Base-by-base conservation (phyloP, 2,329 filamentous ascomycete genomes). In the Neofusicoccum cordaticola region DNA sequence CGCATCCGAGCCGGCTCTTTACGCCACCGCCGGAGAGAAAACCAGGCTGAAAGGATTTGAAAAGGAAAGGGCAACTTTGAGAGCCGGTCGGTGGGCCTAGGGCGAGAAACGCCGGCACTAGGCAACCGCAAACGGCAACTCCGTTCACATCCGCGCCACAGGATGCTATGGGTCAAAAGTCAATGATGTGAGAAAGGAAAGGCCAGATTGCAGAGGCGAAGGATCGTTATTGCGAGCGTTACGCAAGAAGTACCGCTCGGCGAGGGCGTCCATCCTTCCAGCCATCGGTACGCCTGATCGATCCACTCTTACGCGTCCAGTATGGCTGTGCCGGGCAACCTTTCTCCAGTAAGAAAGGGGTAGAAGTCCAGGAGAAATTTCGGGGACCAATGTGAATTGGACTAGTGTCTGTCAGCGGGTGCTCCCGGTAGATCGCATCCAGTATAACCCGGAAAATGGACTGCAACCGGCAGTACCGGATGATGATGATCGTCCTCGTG, bases 401-500 rank as follows among this genome's bases (percentile, higher is more conserved):
- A 37, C n/a, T 37, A 4, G 19, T 17, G 39, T 15, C 11, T 58
- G 56, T 60, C 56, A 60, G 31, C 56, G 56, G 56, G 56, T 37
- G 56, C 56, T 60, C 56, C 56, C 56, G 56, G 56, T 37, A 60
- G 56, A 60, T 60, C 56, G 22, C n/a, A 27, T 44, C 9, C 50
- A 37, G 12, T 13, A 42, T 12, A 27, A 58, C 56, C 41, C 52
- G 52, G 52, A 34, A 44, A 57, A 42, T 9, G 52, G 52, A n/a
- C 17, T 31, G 50, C 50, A 52, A 51, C 50, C 50, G 50, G 50
- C 31, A 17, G 22, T 12, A 34, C 47, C 47, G 22, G 47, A 15
- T 22, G 4, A 19, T 13, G 50, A 52, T 9, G 15, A 39, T 22
- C 13, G 42, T 3, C 2, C 19, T 2, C 12, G 13, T 31, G 19